A percentile compares a stretch with the other conserved stretches of the same genome.
These are phyloP conservation scores for Aphanomyces euteiches DNA, from an alignment of 352 stramenopile species.

Conservation along the genomic window DNA sequence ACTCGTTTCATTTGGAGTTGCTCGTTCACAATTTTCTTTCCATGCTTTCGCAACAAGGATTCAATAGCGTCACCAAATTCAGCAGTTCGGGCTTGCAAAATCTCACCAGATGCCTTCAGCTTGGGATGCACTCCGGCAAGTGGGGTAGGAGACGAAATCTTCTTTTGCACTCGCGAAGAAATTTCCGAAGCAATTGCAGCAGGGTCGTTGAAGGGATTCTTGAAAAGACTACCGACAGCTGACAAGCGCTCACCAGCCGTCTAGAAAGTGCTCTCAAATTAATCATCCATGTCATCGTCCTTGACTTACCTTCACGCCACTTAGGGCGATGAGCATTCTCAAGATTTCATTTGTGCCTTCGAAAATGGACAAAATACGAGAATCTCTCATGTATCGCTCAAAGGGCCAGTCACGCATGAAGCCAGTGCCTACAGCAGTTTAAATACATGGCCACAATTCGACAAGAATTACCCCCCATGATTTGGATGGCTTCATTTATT, in stretches of 20 bases:
- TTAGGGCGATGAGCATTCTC: slow-evolving; percentile 88
- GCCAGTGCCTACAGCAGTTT: slow-evolving; percentile 41
- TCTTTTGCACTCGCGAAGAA: slow-evolving; percentile 73
- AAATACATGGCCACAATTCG: background rate
- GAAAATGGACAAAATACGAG: slow-evolving; percentile 88
- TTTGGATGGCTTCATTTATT: slow-evolving; percentile 86
- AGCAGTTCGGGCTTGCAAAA: slow-evolving; percentile 62
- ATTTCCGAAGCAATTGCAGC: slow-evolving; percentile 65
- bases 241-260: slow-evolving; percentile 77
- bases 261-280: slow-evolving; percentile 32
- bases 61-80: slow-evolving; percentile 78
- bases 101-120: slow-evolving; percentile 48
- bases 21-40: slow-evolving; percentile 85
- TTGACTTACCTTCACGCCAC: slow-evolving; percentile 60
- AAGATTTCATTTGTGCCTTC: slow-evolving; percentile 91
- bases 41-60: slow-evolving; percentile 75
- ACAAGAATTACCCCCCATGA: slow-evolving; percentile 60
- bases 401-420: slow-evolving; percentile 92
- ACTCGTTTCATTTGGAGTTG: slow-evolving; percentile 84
- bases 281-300: no score
- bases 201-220: slow-evolving; percentile 80
- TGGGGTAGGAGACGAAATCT: slow-evolving; percentile 57
- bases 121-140: slow-evolving; percentile 71
- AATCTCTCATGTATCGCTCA: slow-evolving; percentile 89
- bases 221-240: slow-evolving; percentile 64